Evolutionary conservation across 306 rosid genomes (phyloP).

Genomic region (Vigna angularis): DNA sequence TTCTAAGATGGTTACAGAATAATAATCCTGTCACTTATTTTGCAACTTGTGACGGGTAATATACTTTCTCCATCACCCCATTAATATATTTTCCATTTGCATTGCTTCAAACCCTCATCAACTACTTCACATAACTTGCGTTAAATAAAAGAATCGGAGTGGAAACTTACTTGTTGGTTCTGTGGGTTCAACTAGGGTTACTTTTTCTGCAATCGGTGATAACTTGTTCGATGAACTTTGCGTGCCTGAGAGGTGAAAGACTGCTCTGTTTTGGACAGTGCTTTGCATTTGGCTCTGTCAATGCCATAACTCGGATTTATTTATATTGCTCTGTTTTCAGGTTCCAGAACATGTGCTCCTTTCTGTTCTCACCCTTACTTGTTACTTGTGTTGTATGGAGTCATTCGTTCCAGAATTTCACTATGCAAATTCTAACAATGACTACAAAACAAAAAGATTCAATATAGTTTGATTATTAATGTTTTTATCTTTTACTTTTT

Average conservation of each 20-base stretch:
- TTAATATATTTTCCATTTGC: conserved; percentile 13
- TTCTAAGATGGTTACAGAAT: conserved; percentile 36
- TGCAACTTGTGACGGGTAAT: conserved; percentile 55
- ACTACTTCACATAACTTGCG: not conserved
- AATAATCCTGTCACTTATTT: conserved; percentile 40
- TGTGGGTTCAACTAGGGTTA: not conserved
- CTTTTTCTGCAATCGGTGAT: not conserved
- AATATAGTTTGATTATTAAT: too few species aligned
- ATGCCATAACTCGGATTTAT: conserved; percentile 4
- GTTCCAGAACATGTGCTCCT: not conserved
- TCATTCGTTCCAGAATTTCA: not conserved
- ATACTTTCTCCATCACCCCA: conserved; percentile 36
- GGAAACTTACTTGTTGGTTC: not conserved
- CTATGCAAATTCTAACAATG: too few species aligned
- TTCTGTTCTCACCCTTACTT: not conserved
- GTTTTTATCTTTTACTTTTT: too few species aligned
- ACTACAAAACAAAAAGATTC: too few species aligned
- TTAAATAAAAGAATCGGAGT: not conserved
- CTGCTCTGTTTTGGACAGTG: not conserved
- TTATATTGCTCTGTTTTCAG: not conserved
- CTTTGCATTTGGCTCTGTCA: not conserved
- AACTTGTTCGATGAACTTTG: conserved; percentile 7
- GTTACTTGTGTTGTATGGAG: not conserved
- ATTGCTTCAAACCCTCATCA: not conserved
- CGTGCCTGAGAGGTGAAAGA: not conserved